Conservation (phyloP, 768 basidiomycete species). For the Macrolepiota fuliginosa region DNA sequence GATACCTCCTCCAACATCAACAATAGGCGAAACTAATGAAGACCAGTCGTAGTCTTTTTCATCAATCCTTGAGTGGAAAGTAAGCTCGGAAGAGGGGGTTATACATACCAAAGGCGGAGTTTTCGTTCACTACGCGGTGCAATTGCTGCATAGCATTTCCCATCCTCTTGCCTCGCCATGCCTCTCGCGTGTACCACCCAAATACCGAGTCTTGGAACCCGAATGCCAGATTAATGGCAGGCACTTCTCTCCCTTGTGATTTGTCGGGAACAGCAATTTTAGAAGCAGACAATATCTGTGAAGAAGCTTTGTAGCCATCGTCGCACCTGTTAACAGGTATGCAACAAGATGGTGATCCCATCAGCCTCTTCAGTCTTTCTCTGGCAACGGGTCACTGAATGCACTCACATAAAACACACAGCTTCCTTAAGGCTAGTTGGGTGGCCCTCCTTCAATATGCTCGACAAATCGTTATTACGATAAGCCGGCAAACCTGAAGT, state of each 20-base stretch:
- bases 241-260: not conserved
- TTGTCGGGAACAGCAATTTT: not conserved
- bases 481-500: not conserved
- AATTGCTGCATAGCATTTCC: conserved; percentile 7
- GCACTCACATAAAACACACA: conserved; percentile 2
- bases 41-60: conserved; percentile 1
- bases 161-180: conserved; percentile 6
- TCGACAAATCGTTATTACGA: not conserved
- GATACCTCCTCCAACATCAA: conserved; percentile 8
- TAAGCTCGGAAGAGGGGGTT: not conserved
- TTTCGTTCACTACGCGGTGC: conserved; percentile 1
- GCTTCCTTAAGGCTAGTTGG: conserved; percentile 4
- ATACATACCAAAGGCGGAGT: not conserved
- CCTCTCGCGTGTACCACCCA: conserved; percentile 1
- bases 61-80: not conserved
- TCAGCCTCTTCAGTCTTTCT: too few relatives aligned
- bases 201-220: conserved; percentile 1
- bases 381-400: too few relatives aligned
- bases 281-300: not conserved
- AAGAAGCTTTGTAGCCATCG: conserved; percentile 2
- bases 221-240: not conserved
- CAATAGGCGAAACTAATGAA: not conserved
- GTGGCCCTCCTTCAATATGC: not conserved
- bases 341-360: too few relatives aligned
- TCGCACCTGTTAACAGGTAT: not conserved